phyloP scores from a whole-genome alignment of 352 stramenopile species.

The Globisporangium cederbergense region DNA sequence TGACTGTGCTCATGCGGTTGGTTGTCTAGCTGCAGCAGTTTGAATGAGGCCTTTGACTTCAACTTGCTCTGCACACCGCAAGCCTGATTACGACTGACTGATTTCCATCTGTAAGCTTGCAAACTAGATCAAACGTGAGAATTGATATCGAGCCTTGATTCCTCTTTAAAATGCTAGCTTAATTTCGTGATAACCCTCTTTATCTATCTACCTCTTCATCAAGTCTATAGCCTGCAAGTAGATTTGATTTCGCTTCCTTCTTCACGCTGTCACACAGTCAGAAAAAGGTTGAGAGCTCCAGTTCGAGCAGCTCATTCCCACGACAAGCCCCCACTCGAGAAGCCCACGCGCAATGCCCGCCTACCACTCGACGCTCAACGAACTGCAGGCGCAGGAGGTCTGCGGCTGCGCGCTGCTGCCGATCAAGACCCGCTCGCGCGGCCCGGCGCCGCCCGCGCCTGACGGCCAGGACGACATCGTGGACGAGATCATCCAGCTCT shows the following conservation, averaged over 20 bases:
- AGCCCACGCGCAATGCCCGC: slow-evolving; percentile 65
- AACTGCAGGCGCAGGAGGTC: slow-evolving; percentile 58
- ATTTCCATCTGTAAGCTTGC: too few relatives aligned
- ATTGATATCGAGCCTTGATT: too few relatives aligned
- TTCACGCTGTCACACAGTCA: neutral
- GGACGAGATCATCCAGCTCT: slow-evolving; percentile 92
- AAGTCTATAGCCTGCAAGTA: neutral
- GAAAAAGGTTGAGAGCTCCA: neutral
- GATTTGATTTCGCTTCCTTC: neutral
- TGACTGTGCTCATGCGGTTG: too few relatives aligned
- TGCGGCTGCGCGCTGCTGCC: slow-evolving; percentile 89
- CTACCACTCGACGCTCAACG: slow-evolving; percentile 90
- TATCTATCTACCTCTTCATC: neutral
- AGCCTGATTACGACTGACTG: too few relatives aligned
- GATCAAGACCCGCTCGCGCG: slow-evolving; percentile 85
- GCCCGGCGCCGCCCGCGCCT: slow-evolving; percentile 78
- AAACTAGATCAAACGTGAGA: too few relatives aligned
- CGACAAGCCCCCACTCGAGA: neutral
- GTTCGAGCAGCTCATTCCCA: neutral
- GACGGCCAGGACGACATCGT: slow-evolving; percentile 89
- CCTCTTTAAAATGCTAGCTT: too few relatives aligned
- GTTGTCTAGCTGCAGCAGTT: too few relatives aligned
- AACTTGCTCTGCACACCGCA: too few relatives aligned
- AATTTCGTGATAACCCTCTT: too few relatives aligned
- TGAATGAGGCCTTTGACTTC: too few relatives aligned